Conservation (phyloP, 2,329 filamentous ascomycete genomes). For the Curvularia spicifera region DNA sequence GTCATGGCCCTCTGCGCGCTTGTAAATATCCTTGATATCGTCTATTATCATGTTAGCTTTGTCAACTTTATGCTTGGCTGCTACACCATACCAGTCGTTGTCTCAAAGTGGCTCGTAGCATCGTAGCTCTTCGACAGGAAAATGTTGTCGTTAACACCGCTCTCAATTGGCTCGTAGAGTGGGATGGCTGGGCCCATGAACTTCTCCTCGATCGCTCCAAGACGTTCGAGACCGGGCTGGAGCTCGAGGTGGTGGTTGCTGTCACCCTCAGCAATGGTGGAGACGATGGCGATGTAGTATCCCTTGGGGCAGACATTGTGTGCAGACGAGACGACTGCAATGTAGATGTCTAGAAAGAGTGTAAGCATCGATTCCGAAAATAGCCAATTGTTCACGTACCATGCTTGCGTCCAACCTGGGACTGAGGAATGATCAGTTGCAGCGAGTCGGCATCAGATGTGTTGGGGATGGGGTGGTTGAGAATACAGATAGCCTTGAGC, state of each 20-base stretch:
- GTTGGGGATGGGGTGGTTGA: constrained; percentile 91
- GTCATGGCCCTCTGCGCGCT: constrained; percentile 80
- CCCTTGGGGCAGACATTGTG: constrained; percentile 99
- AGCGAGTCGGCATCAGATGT: constrained; percentile 88
- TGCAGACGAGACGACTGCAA: constrained; percentile 91
- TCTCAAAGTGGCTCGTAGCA: constrained; percentile 97
- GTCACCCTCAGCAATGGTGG: constrained; percentile 89
- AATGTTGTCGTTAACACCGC: constrained; percentile 85
- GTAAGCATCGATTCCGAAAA: constrained; percentile 14
- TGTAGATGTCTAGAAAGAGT: constrained; percentile 79
- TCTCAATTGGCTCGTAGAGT: constrained; percentile 87
- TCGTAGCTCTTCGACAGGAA: constrained; percentile 99
- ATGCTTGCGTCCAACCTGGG: constrained; percentile 94
- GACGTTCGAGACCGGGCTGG: constrained; percentile 86
- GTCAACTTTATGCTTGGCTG: not conserved
- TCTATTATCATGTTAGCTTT: constrained; percentile 61
- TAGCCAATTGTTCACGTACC: constrained; percentile 61
- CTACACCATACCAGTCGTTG: constrained; percentile 64
- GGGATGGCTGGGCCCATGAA: constrained; percentile 95
- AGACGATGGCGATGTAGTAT: constrained; percentile 98
- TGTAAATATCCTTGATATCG: constrained; percentile 94
- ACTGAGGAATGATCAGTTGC: constrained; percentile 97
- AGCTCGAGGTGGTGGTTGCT: constrained; percentile 97
- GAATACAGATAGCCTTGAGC: constrained; percentile 94
- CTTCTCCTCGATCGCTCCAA: constrained; percentile 93